Percentiles rank a stretch among this genome's conserved stretches.
phyloP scores from a whole-genome alignment of 768 basidiomycete species.

The Russula griseocarnosa region DNA sequence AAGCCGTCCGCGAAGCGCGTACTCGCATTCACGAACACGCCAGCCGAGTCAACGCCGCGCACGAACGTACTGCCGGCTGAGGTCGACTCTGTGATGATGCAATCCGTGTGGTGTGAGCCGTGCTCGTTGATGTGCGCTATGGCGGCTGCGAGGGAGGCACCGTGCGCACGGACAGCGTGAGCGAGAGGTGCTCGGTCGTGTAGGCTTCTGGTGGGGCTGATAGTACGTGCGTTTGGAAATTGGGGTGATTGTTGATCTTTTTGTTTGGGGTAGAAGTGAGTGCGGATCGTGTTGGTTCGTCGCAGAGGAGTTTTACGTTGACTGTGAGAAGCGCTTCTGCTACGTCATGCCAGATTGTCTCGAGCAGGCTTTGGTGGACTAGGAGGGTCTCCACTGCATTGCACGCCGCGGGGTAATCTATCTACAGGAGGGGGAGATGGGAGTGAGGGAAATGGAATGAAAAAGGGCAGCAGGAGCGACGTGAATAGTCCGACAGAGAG shows the following conservation, averaged over 20 bases:
- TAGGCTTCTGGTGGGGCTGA: slow-evolving; percentile 63
- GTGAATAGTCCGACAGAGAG: background rate
- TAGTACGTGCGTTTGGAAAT: slow-evolving; percentile 46
- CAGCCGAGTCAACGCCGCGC: slow-evolving; percentile 85
- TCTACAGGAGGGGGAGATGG: slow-evolving; percentile 53
- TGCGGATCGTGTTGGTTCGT: slow-evolving; percentile 56
- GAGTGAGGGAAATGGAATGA: background rate
- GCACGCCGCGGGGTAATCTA: slow-evolving; percentile 93
- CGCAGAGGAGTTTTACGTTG: slow-evolving; percentile 78
- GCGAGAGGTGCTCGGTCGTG: slow-evolving; percentile 81
- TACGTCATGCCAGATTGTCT: slow-evolving; percentile 76
- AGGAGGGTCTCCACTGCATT: slow-evolving; percentile 90
- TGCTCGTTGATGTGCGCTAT: slow-evolving; percentile 89
- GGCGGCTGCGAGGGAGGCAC: slow-evolving; percentile 67
- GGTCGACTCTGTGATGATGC: slow-evolving; percentile 81
- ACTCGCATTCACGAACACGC: slow-evolving; percentile 91
- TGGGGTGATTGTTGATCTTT: slow-evolving; percentile 24
- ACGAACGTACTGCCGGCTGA: slow-evolving; percentile 67
- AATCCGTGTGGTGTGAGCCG: slow-evolving; percentile 93
- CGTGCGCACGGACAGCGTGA: slow-evolving; percentile 75
- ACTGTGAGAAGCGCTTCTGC: slow-evolving; percentile 65
- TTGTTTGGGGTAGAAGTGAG: slow-evolving; percentile 41
- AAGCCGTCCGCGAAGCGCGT: slow-evolving; percentile 97
- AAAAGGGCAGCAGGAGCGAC: no score
- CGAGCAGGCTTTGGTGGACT: slow-evolving; percentile 68